phyloP scores from a whole-genome alignment of 2,329 filamentous ascomycete species.

The Aspergillus sp. region DNA sequence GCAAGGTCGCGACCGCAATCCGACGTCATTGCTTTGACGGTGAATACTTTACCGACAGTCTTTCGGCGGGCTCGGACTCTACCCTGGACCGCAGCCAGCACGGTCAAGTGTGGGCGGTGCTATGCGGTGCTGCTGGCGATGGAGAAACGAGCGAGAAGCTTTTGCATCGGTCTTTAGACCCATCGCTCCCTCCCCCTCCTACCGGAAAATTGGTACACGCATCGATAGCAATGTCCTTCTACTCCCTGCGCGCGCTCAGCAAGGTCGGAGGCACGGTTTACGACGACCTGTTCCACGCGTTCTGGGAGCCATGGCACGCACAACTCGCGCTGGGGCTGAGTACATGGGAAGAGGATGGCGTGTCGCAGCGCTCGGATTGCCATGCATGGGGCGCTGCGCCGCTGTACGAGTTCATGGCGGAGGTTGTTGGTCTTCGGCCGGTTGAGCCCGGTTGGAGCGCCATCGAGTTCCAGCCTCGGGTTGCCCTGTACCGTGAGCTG shows the following conservation, averaged over 20 bases:
- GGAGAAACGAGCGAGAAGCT: background rate
- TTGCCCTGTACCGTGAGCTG: no score
- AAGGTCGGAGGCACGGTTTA: background rate
- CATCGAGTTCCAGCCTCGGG: no score
- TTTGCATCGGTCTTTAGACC: no score
- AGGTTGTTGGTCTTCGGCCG: background rate
- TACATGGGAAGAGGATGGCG: background rate
- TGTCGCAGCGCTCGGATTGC: background rate
- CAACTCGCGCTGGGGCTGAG: background rate
- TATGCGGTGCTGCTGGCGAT: background rate
- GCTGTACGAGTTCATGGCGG: background rate
- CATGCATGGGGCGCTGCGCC: background rate
- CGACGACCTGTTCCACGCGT: background rate
- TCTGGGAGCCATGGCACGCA: background rate
- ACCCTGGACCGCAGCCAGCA: no score
- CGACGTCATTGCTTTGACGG: no score
- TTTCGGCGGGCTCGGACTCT: no score
- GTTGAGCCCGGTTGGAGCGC: no score
- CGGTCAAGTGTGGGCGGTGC: background rate
- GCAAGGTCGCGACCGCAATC: no score
- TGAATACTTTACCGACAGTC: no score
- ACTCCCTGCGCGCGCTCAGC: background rate
- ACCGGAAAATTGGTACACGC: no score
- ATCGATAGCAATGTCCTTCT: background rate
- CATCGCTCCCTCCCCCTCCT: no score